A percentile compares a stretch with the other conserved stretches of the same genome.
Conservation (phyloP, 2,329 filamentous ascomycete species). For the Macroventuria anomochaeta region DNA sequence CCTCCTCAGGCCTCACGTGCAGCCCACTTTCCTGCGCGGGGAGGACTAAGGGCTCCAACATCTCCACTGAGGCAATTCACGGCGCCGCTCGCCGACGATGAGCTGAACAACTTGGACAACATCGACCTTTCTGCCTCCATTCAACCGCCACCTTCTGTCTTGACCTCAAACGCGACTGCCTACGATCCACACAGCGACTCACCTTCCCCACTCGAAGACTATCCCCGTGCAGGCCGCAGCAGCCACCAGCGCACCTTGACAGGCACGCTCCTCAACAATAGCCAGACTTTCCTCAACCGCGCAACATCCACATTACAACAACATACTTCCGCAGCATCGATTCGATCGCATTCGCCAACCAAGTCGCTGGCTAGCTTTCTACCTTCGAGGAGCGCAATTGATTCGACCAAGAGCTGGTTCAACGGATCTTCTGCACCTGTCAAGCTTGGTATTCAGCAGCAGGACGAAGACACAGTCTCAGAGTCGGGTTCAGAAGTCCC, state of each 20-base stretch:
- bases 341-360: constrained; percentile 46
- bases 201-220: constrained; percentile 39
- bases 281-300: constrained; percentile 34
- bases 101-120: constrained; percentile 40
- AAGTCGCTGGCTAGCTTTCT: constrained; percentile 51
- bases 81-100: constrained; percentile 26
- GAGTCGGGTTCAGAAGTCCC: constrained; percentile 34
- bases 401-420: constrained; percentile 57
- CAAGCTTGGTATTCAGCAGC: constrained; percentile 50
- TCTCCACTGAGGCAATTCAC: constrained; percentile 35
- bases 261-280: constrained; percentile 48
- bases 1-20: constrained; percentile 38
- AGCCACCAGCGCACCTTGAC: constrained; percentile 46
- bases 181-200: constrained; percentile 43
- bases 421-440: constrained; percentile 60
- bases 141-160: constrained; percentile 44
- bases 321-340: constrained; percentile 48
- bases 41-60: constrained; percentile 23
- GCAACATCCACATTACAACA: constrained; percentile 47
- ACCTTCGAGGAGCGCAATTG: constrained; percentile 40
- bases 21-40: constrained; percentile 38
- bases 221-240: constrained; percentile 26
- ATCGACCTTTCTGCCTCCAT: constrained; percentile 40
- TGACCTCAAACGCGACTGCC: constrained; percentile 39
- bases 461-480: constrained; percentile 39